Percentiles rank a stretch among this genome's conserved stretches.
Evolutionary conservation across 1,284 basidiomycete genomes (phyloP).

Genomic region (Lignosus rhinocerotis): DNA sequence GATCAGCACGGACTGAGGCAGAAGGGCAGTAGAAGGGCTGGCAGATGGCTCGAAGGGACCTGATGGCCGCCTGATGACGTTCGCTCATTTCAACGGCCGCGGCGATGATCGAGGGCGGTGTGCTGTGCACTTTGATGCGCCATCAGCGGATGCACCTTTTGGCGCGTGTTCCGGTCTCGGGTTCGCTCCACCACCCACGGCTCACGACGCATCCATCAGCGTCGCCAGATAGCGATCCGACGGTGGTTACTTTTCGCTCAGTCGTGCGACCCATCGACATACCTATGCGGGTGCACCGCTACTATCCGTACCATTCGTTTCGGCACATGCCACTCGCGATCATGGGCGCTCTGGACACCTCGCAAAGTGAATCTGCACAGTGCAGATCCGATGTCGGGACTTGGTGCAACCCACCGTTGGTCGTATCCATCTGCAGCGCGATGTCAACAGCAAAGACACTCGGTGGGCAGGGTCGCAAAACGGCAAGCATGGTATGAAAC

Average conservation of each 20-base stretch:
- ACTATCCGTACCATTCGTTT: not conserved
- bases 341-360: not conserved
- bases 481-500: not conserved
- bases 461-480: too few relatives aligned
- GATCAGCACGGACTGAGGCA: not conserved
- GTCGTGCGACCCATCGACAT: not conserved
- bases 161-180: slow-evolving; percentile 3
- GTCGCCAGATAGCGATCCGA: slow-evolving; percentile 14
- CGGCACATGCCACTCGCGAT: not conserved
- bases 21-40: too few relatives aligned
- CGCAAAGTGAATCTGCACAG: not conserved
- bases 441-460: too few relatives aligned
- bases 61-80: not conserved
- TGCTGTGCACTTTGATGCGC: slow-evolving; percentile 20
- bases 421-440: not conserved
- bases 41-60: not conserved
- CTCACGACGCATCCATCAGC: not conserved
- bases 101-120: slow-evolving; percentile 1
- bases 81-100: not conserved
- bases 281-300: not conserved
- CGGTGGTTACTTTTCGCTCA: not conserved
- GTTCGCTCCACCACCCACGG: not conserved
- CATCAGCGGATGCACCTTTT: slow-evolving; percentile 8
- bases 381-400: not conserved
- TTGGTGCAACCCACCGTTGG: too few relatives aligned